Evolutionary conservation across 805 yeast genomes (phyloP).

Genomic region (Ogataea methylovora): DNA sequence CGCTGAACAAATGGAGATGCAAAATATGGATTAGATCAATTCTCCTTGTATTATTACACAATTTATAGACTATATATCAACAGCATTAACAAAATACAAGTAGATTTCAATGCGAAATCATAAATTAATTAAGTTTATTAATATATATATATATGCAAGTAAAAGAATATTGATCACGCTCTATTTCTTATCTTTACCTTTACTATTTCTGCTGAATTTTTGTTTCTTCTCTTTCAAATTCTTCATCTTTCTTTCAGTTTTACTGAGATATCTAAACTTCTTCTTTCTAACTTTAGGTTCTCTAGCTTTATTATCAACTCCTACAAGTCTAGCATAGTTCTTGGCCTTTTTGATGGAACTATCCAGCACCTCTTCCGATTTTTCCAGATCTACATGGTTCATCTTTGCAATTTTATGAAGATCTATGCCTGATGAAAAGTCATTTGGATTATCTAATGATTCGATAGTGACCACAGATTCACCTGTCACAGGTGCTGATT

Average conservation of each 20-base stretch:
- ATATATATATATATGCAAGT: neutral
- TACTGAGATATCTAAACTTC: constrained; percentile 84
- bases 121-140: neutral
- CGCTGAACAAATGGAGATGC: constrained; percentile 14
- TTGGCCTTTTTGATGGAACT: constrained; percentile 73
- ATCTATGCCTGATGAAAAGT: constrained; percentile 20
- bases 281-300: constrained; percentile 43
- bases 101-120: neutral
- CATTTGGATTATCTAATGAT: constrained; percentile 39
- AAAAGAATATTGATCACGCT: neutral
- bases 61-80: no score
- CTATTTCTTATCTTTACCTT: constrained; percentile 22
- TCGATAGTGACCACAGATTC: constrained; percentile 51
- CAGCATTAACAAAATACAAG: no score
- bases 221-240: constrained; percentile 35
- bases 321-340: constrained; percentile 67
- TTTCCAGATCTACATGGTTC: constrained; percentile 64
- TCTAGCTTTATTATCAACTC: constrained; percentile 37
- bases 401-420: constrained; percentile 40
- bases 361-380: constrained; percentile 62
- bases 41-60: neutral
- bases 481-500: constrained; percentile 33
- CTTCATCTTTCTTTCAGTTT: constrained; percentile 62
- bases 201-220: constrained; percentile 21
- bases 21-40: constrained; percentile 4